These are phyloP conservation scores for Xylaria bambusicola DNA, from an alignment of 495 filamentous ascomycete species.

Conservation along the genomic window DNA sequence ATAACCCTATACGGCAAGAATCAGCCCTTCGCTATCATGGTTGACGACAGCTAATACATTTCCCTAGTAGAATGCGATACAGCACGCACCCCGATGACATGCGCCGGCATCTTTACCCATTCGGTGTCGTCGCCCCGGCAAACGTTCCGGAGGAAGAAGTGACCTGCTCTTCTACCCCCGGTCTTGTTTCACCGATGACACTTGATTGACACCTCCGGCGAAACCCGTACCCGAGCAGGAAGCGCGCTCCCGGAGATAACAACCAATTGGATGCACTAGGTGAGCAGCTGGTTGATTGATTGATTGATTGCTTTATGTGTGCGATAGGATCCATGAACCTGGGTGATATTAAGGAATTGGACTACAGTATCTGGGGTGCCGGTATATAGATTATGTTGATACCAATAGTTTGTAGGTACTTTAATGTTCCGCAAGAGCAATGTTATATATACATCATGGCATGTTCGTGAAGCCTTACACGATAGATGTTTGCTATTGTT, in stretches of 20 bases:
- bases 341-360: too few relatives aligned
- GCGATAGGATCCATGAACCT: too few relatives aligned
- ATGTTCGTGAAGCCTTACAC: background rate
- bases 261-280: too few relatives aligned
- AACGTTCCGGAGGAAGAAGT: too few relatives aligned
- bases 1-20: too few relatives aligned
- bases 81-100: too few relatives aligned
- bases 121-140: background rate
- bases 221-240: constrained; percentile 12
- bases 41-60: too few relatives aligned
- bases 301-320: too few relatives aligned
- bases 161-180: too few relatives aligned
- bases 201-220: constrained; percentile 5
- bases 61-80: background rate
- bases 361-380: background rate
- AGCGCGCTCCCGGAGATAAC: too few relatives aligned
- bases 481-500: background rate
- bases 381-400: background rate
- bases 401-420: background rate
- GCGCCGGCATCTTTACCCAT: background rate
- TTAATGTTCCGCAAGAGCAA: background rate
- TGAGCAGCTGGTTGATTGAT: background rate
- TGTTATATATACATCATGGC: background rate
- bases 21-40: too few relatives aligned
- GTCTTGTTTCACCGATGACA: too few relatives aligned